Evolutionary conservation across 345 rosid species (phyloP), one percentile per base, ranked within the genome.

Genomic region (Murraya koenigii): DNA sequence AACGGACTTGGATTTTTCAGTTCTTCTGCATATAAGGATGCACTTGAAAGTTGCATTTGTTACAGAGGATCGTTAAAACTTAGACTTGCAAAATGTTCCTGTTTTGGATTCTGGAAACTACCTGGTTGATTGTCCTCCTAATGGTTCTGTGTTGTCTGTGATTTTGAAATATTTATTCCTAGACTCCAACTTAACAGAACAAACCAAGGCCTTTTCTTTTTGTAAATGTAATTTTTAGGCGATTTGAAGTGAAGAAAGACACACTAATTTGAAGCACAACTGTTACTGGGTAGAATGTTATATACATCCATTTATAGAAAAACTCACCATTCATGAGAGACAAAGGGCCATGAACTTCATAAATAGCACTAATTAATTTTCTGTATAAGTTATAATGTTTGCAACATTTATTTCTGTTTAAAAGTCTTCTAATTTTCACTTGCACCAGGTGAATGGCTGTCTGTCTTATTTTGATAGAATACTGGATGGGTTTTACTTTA

Each of bases 401-500:
- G 41, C n/a, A 28, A 67, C 30, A 23, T 52, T 4, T 71, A 22
- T 26, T 44, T 54, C 39, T 56, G 49, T 25, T 22, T 23, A n/a
- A 23, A 17, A 7, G 20, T 77, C 61, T 23, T 52, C 76, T 77
- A 54, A 61, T 36, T 74, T 71, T 76, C 52, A 23, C 66, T 32
- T 78, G 75, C 59, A 55, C 63, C 84, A 88, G 89, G 91, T 86
- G 71, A 86, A 83, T 76, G 89, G 91, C 41, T 79, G 80, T 72
- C 80, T 88, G 71, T 88, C 91, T 62, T 88, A 86, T 71, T 73
- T 79, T 30, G 89, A 86, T 78, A 84, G 82, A 80, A 80, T 88
- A 77, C 84, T 81, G 9, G 86, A 88, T 86, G 91, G 91, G 38
- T 84, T 88, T 88, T 88, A 88, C 83, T 68, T 80, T 23, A 82